Base-by-base conservation (phyloP, 2,329 filamentous ascomycete genomes). In the Fusarium sp. region DNA sequence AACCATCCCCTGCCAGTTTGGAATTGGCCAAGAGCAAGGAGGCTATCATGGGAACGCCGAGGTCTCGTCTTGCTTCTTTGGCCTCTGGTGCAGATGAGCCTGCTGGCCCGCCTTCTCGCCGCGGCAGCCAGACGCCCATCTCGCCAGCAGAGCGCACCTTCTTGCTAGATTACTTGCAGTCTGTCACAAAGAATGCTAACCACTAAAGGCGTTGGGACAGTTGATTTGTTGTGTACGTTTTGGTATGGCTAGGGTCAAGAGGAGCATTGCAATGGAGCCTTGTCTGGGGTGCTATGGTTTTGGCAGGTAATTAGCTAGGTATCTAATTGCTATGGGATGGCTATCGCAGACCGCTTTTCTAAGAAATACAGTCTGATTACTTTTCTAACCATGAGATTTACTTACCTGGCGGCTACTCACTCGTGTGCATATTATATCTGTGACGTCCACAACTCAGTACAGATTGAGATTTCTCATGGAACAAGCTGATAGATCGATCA, bases 141-240 rank as follows among this genome's bases (percentile, higher is more conserved):
- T 89, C 88, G 4, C 84, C 90, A 0, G 88, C 86, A 1, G 88
- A 95, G 66, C 88, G 90, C 71, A 88, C 82, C 14, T 95, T 95
- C 68, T 77, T 96, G 71, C 79, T 95, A 47, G 88, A 85, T 9
- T 95, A 92, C 71, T 77, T 96, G 68, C 85, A 91, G 62, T 80
- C 79, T 23, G 78, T 81, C 3, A 80, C 80, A 10, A 76, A 77
- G 32, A 77, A 70, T 38, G 71, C 72, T n/a, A 71, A 71, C 19
- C 72, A 74, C 35, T 77, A 55, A 48, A 32, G 33, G 13, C 11
- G 36, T 19, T 29, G 42, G 41, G 51, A 38, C 32, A 49, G 21
- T 47, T 49, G 36, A 42, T 53, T 58, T 37, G 48, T 47, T 53
- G 44, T 68, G 61, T 49, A 58, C 43, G 49, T 57, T 53, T 56